Percentiles rank a stretch among this genome's conserved stretches.
phyloP scores from a whole-genome alignment of 768 basidiomycete genomes.

The Tylopilus sp. region DNA sequence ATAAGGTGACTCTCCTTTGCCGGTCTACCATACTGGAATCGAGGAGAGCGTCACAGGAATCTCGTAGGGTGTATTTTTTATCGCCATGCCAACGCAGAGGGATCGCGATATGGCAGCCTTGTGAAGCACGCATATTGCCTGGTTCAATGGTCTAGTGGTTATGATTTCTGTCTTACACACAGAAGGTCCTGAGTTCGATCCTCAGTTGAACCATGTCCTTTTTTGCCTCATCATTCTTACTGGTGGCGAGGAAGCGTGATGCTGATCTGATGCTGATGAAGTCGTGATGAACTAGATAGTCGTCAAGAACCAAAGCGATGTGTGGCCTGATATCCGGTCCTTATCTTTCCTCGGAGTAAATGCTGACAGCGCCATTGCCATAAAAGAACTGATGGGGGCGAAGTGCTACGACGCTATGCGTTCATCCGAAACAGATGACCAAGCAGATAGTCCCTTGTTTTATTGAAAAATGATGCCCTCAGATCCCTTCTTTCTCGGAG shows the following conservation, averaged over 20 bases:
- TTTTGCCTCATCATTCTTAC: background rate
- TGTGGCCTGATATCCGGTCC: background rate
- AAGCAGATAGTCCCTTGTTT: too few relatives aligned
- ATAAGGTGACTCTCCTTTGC: background rate
- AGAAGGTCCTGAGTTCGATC: constrained; percentile 40
- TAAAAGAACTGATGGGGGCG: background rate
- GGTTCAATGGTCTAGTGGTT: constrained; percentile 61
- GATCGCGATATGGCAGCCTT: background rate
- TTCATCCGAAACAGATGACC: background rate
- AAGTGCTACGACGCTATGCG: background rate
- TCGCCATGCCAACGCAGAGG: background rate
- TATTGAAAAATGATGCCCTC: too few relatives aligned
- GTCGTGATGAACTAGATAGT: background rate
- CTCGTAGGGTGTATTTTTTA: background rate
- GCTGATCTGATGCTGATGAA: too few relatives aligned
- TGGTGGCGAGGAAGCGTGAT: too few relatives aligned
- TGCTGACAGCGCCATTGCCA: background rate
- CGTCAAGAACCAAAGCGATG: background rate
- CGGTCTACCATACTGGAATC: background rate
- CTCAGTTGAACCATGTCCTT: constrained; percentile 44
- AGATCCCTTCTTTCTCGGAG: background rate
- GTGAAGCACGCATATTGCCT: background rate
- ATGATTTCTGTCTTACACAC: constrained; percentile 53
- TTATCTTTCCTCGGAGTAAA: background rate
- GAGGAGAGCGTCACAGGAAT: background rate